Evolutionary conservation across 1,284 basidiomycete species (phyloP).

Genomic region (Tremellales sp.): DNA sequence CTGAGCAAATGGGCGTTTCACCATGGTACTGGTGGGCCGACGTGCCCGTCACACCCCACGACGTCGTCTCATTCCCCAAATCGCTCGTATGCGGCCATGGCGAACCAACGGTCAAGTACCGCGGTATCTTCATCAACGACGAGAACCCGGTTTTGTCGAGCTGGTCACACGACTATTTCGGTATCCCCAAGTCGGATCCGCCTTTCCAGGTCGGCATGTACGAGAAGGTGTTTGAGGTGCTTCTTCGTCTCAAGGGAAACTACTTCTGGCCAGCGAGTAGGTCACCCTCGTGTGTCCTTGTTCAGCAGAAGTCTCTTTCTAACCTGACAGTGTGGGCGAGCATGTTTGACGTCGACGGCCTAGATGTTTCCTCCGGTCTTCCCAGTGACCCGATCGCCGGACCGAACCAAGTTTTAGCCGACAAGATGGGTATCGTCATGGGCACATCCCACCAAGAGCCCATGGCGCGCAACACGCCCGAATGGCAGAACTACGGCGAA

Average conservation of each 20-base stretch:
- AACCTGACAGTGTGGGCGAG: constrained; percentile 40
- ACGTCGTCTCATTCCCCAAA: constrained; percentile 54
- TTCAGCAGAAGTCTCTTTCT: neutral
- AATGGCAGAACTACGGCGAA: constrained; percentile 10
- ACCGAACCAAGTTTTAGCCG: constrained; percentile 60
- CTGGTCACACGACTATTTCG: constrained; percentile 60
- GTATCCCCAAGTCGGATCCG: constrained; percentile 57
- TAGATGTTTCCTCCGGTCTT: constrained; percentile 11
- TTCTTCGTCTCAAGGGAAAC: constrained; percentile 64
- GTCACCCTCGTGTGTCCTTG: neutral
- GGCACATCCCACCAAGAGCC: constrained; percentile 48
- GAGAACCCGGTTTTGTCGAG: constrained; percentile 60
- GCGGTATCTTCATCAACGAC: constrained; percentile 60
- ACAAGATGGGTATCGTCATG: constrained; percentile 67
- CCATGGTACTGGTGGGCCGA: constrained; percentile 57
- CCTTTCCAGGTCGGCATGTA: constrained; percentile 55
- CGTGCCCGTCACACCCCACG: constrained; percentile 56
- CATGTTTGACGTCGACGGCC: constrained; percentile 63
- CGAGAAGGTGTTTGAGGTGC: constrained; percentile 56
- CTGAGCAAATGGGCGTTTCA: constrained; percentile 60
- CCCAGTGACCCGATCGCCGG: constrained; percentile 14
- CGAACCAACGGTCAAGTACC: constrained; percentile 64
- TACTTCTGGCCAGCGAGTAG: constrained; percentile 55
- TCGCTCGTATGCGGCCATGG: constrained; percentile 58
- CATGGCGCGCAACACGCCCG: constrained; percentile 34